Base-by-base conservation (phyloP, 2,329 filamentous ascomycete species). In the Epichloe gansuensis region DNA sequence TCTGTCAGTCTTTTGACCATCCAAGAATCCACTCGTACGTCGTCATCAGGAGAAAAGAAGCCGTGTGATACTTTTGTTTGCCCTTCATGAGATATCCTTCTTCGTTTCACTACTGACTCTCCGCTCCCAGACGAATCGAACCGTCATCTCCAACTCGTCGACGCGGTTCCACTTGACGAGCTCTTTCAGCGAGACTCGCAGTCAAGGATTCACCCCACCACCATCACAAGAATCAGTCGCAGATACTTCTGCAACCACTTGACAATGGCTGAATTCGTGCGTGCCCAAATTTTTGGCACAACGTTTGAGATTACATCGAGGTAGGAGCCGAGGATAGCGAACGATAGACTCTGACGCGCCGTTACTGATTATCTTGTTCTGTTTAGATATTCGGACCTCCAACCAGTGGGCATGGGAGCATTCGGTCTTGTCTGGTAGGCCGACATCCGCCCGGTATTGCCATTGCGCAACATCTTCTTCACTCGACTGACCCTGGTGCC, bases 271-370 rank as follows among this genome's bases (percentile, higher is more conserved):
- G 93, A 98, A 80, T 98, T 98, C 73, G 89, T 98, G 68, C 88
- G 93, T 74, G 91, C 91, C 69, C 91, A 97, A 80, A 97, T 98
- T 72, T 98, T 98, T 69, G 93, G 93, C 69, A 98, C 93, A 57
- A 97, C 93, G 63, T 98, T 98, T 69, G 93, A 98, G 82, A 97
- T 97, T 74, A 98, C 93, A 63, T 96, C 91, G 73, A 87, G 93
- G 90, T 96, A 82, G 54, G 62, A 46, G n/a, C 8, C 34, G 17
- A 25, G 7, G 15, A 9, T 39, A 28, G 46, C 7, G n/a, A 38
- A 12, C 7, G 3, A 25, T 3, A 46, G 35, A 5, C 11, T 44
- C n/a, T 15, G 25, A 15, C 5, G 15, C 28, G 37, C 42, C 48
- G 31, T 17, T 49, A 34, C 49, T 54, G 50, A 48, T 13, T 4